These are phyloP conservation scores for Tolypocladium pustulatum DNA, from an alignment of 2,329 filamentous ascomycete species.

Conservation along the genomic window DNA sequence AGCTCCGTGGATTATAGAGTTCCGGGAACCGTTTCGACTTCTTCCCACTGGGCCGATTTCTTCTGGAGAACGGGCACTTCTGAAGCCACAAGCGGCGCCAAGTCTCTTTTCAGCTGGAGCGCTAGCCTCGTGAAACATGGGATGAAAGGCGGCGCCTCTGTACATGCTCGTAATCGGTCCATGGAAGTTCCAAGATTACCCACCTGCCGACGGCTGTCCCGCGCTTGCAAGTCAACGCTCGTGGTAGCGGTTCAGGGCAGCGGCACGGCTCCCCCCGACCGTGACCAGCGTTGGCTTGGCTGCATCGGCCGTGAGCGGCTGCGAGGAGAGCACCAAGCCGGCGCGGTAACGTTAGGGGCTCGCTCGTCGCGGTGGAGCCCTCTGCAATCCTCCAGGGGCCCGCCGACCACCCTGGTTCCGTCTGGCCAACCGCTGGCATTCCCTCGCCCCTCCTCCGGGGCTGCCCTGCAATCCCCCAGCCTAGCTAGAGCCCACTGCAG, in stretches of 20 bases:
- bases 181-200: not conserved
- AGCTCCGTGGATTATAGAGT: too few species aligned
- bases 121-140: not conserved
- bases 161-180: not conserved
- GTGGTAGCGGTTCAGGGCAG: not conserved
- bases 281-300: not conserved
- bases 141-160: not conserved
- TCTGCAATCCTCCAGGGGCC: not conserved
- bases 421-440: slow-evolving; percentile 6
- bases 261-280: not conserved
- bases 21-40: too few species aligned
- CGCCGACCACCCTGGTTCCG: not conserved
- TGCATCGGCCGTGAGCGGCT: too few species aligned
- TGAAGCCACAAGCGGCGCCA: not conserved
- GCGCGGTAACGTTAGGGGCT: too few species aligned
- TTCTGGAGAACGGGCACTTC: not conserved
- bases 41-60: not conserved
- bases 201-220: not conserved
- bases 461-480: slow-evolving; percentile 1
- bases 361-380: not conserved
- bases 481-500: not conserved
- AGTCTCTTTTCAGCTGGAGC: not conserved
- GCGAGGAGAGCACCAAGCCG: too few species aligned
- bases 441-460: not conserved
- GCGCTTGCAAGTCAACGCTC: not conserved